Evolutionary conservation across 305 asterid species (phyloP), one percentile per base, ranked within the genome.

Genomic region (Solanum aculeatissimum): DNA sequence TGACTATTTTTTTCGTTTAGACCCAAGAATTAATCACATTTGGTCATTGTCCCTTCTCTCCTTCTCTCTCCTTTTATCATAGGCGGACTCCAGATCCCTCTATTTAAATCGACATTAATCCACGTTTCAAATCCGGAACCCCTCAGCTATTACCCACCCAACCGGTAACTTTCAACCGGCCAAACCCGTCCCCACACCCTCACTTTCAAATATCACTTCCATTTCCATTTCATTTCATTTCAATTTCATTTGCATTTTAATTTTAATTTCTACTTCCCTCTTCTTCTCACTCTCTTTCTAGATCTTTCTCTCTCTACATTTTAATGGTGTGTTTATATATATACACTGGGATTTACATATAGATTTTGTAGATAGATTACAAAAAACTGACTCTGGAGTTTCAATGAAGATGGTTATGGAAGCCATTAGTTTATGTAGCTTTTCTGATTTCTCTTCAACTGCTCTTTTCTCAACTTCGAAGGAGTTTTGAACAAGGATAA

Each of bases 261-360:
- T 83, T 85, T 66, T 87, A 84, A 57, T 18, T 71, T 19, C 83
- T 66, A 85, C 81, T 55, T 79, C 25, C 85, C 49, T 60, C 65
- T 12, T n/a, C 88, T 84, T 27, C 75, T 81, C 84, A 82, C 89
- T 85, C 89, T 90, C 54, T 85, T 88, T 80, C 88, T 85, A 85
- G 86, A 84, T 82, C 80, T 83, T 54, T 87, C 87, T 84, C 71
- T 71, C 60, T 23, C 29, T 72, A 72, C 45, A 45, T 66, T 4
- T 77, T 5, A 53, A 83, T 49, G 83, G 55, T 53, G 82, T 79
- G 32, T 54, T 43, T 49, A 49, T 29, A 75, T 25, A 23, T 25
- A 25, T 25, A 62, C 8, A 62, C 25, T 55, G 12, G 63, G 40
- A 13, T 70, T n/a, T 72, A 21, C 51, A 21, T 43, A 15, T 45